phyloP scores from a whole-genome alignment of 2,329 filamentous ascomycete genomes.

The Apiospora kogelbergensis region DNA sequence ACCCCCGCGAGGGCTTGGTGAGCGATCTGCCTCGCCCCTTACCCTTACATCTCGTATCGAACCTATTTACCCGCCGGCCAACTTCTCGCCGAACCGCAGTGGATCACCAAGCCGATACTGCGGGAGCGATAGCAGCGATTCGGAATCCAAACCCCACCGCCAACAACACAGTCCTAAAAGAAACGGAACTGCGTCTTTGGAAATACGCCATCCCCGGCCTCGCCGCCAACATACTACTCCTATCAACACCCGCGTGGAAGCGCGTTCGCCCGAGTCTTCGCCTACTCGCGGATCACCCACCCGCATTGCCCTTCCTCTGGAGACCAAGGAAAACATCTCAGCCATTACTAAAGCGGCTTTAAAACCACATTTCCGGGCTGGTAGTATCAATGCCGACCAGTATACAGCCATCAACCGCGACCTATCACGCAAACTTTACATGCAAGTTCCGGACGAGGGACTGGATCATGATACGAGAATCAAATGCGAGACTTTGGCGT shows the following conservation, averaged over 20 bases:
- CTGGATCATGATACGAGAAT: conserved; percentile 67
- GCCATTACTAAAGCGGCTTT: conserved; percentile 82
- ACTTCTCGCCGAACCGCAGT: conserved; percentile 37
- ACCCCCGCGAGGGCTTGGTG: conserved; percentile 59
- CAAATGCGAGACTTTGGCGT: conserved; percentile 75
- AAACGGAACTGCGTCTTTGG: conserved; percentile 33
- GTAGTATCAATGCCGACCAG: conserved; percentile 80
- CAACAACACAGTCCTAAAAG: conserved; percentile 26
- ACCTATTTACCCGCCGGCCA: conserved; percentile 71
- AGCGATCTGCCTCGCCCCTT: conserved; percentile 65
- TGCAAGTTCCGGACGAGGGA: conserved; percentile 54
- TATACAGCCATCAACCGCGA: conserved; percentile 91
- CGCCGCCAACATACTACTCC: conserved; percentile 44
- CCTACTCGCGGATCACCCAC: conserved; percentile 63
- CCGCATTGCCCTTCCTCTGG: conserved; percentile 66
- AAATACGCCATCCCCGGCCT: conserved; percentile 54
- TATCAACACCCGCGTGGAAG: conserved; percentile 34
- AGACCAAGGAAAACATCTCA: conserved; percentile 85
- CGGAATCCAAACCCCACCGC: conserved; percentile 39
- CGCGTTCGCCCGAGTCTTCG: conserved; percentile 62
- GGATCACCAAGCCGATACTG: conserved; percentile 15
- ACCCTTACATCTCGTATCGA: conserved; percentile 71
- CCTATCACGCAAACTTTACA: conserved; percentile 86
- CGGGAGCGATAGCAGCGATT: conserved; percentile 45
- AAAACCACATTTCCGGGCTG: conserved; percentile 78